phyloP scores from a whole-genome alignment of 257 asterid genomes.

The Voacanga thouarsii region DNA sequence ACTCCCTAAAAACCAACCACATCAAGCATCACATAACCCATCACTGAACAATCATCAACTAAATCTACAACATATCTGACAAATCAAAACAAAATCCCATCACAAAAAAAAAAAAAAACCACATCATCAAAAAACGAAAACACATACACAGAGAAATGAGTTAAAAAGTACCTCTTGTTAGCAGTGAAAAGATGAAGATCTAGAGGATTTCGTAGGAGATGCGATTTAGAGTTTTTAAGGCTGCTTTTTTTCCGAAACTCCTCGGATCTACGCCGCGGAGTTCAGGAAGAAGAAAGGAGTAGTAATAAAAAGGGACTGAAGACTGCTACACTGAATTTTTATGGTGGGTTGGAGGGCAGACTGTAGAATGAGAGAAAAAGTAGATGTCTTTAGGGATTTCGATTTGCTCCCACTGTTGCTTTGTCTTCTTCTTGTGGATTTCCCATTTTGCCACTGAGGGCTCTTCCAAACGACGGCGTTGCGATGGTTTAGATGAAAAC shows the following conservation, averaged over 20 bases:
- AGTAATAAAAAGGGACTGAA: background rate
- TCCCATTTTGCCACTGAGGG: constrained; percentile 15
- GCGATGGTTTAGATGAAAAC: background rate
- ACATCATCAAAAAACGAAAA: background rate
- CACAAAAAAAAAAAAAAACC: background rate
- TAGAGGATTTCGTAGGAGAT: constrained; percentile 1
- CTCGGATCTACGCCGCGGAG: constrained; percentile 58
- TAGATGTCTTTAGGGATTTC: constrained; percentile 10
- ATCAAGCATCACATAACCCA: constrained; percentile 11
- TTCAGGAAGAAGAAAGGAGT: constrained; percentile 21
- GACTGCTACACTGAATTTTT: background rate
- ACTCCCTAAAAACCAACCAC: background rate
- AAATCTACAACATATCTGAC: background rate
- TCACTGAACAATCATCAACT: background rate
- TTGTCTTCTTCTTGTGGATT: constrained; percentile 18
- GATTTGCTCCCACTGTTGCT: constrained; percentile 9
- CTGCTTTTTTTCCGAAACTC: constrained; percentile 37
- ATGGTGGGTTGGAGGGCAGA: background rate
- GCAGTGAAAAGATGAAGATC: constrained; percentile 24
- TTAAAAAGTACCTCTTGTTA: constrained; percentile 16
- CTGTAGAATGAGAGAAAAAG: background rate
- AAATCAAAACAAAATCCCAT: background rate
- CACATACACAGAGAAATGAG: too few relatives aligned
- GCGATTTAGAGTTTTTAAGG: constrained; percentile 13
- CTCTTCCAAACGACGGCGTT: background rate